These are phyloP conservation scores for Oxalis stricta DNA, from an alignment of 441 rosid species.

Conservation along the genomic window DNA sequence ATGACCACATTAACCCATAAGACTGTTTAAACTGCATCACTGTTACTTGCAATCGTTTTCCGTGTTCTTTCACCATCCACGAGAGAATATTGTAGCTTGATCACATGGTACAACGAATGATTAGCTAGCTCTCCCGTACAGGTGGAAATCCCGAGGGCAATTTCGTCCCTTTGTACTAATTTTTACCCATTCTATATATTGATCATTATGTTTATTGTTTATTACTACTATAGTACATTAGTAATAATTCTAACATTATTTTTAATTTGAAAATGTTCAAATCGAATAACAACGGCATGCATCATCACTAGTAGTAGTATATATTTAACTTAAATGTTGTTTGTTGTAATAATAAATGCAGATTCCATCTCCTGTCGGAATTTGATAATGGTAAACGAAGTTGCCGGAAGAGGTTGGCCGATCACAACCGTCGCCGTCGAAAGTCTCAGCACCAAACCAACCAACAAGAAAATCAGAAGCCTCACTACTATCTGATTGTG, in stretches of 20 bases:
- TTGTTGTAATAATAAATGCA: constrained; percentile 5
- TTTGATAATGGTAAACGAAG: constrained; percentile 96
- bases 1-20: constrained; percentile 2
- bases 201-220: not conserved
- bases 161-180: constrained; percentile 18
- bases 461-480: constrained; percentile 32
- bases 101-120: no score
- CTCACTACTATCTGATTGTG: constrained; percentile 18
- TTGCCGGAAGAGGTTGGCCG: constrained; percentile 84
- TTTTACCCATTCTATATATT: not conserved
- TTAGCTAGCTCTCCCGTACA: constrained; percentile 17
- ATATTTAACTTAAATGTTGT: no score
- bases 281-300: no score
- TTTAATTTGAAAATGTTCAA: not conserved
- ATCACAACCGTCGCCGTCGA: constrained; percentile 86
- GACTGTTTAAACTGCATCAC: no score
- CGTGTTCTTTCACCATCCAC: no score
- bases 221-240: no score
- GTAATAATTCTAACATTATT: constrained; percentile 2
- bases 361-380: constrained; percentile 81
- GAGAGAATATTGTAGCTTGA: no score
- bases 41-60: no score
- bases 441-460: constrained; percentile 44
- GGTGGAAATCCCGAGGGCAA: constrained; percentile 32
- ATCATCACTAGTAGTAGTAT: no score